These are phyloP conservation scores for Sphagnurus paluster DNA, from an alignment of 1,284 basidiomycete species.

Conservation along the genomic window DNA sequence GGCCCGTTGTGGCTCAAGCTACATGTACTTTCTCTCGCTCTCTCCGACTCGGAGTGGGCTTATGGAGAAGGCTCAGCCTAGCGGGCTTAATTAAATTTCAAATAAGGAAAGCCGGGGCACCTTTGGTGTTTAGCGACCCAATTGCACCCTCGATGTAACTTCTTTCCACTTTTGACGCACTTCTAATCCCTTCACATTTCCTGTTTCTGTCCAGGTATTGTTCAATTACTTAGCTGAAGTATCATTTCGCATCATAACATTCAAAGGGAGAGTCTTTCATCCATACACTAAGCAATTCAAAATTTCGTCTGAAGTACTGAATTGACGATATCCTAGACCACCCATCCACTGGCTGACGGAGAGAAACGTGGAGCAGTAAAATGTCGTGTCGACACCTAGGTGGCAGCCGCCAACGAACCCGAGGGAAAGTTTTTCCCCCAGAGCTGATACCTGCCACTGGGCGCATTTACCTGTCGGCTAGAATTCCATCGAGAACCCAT, in stretches of 20 bases:
- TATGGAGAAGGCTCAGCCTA: too few relatives aligned
- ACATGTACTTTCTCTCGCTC: too few relatives aligned
- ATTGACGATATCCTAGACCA: too few relatives aligned
- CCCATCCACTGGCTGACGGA: too few relatives aligned
- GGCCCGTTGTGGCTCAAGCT: not conserved
- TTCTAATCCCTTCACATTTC: conserved; percentile 10
- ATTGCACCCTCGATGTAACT: conserved; percentile 7
- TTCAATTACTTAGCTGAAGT: not conserved
- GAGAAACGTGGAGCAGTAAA: not conserved
- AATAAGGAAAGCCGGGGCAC: too few relatives aligned
- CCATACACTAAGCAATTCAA: not conserved
- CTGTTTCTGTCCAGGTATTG: conserved; percentile 8
- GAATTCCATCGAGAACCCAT: conserved; percentile 7
- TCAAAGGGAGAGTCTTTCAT: not conserved
- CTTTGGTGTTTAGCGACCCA: too few relatives aligned
- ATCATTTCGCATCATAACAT: not conserved
- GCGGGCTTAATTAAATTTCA: not conserved
- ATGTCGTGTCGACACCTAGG: too few relatives aligned
- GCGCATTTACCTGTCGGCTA: not conserved
- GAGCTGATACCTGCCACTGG: too few relatives aligned
- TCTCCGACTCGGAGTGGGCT: too few relatives aligned
- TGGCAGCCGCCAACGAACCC: too few relatives aligned
- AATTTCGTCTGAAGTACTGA: too few relatives aligned
- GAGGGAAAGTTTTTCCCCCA: too few relatives aligned
- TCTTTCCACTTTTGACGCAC: conserved; percentile 2